Base-by-base conservation (phyloP, 208 protist species). In the Tritrichomonas foetus region DNA sequence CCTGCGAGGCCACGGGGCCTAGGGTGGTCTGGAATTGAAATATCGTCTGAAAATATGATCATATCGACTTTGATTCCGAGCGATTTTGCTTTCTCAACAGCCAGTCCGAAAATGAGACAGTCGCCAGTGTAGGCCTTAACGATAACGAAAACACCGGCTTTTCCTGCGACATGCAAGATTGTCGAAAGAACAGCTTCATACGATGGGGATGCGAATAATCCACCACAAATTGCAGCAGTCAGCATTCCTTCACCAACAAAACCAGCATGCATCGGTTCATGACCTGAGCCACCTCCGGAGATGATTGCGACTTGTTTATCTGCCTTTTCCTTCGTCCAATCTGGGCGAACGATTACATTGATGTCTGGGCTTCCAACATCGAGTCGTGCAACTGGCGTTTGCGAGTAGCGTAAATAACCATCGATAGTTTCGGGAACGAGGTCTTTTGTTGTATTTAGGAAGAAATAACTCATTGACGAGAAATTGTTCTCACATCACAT, bases 81-180 rank as follows among this genome's bases (percentile, higher is more conserved):
- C 11, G 30, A 2, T 20, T 94, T 93, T 3, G 96, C 97, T 93
- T 97, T 95, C 9, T 96, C 94, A n/a, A 96, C 95, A 30, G 97
- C 97, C 74, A 97, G 96, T 49, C 95, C 95, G 94, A 98, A 98
- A 89, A 97, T 97, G 20, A 98, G 94, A 39, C 96, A 93, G 93
- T 98, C 97, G 22, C 97, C 97, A 2, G 96, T 96, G 95, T 98
- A 98, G 94, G 98, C 98, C 93, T 98, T 98, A 5, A 98, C 95
- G 89, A 98, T 96, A 74, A 98, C 94, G 13, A 98, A 95, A 30
- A 53, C 69, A 66, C 95, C 95, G 25, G 94, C 95, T n/a, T 95
- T 93, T 53, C 94, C 92, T 3, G 94, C 82, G 8, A 97, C 93
- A 49, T 96, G 95, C 93, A 96, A 93, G 80, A 98, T 98, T 33